Base-by-base conservation (phyloP, 1,284 basidiomycete genomes). In the Athelia psychrophila region DNA sequence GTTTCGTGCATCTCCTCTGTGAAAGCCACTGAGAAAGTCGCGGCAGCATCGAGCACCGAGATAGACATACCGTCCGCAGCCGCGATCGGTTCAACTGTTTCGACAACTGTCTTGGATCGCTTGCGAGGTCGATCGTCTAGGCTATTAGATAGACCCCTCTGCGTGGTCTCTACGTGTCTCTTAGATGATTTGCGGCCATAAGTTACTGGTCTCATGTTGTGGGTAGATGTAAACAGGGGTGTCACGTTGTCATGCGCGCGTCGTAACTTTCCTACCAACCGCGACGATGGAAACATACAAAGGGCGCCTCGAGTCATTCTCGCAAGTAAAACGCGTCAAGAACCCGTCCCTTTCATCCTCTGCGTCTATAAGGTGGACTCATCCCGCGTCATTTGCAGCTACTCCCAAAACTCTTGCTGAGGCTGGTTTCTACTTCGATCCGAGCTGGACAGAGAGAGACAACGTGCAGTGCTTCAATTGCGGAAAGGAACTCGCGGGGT, bases 351-450 rank as follows among this genome's bases (percentile, higher is more conserved):
- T 56, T 40, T 74, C 70, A 52, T 47, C 63, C 1, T 62, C 72
- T 2, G 70, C 75, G 1, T 61, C 75, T 1, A 51, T 81, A 47
- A 86, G 80, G 69, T 91, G 88, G 88, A 81, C 86, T 0, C 88
- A 91, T 58, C 77, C 84, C 2, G 49, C 65, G 1, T 62, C 69
- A 36, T 86, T 80, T 66, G 68, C 72, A 53, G 85, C 92, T 44
- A 92, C 79, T 44, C 84, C 92, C 1, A 68, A 77, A 47, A 73
- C 78, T 3, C 80, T 95, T 23, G 86, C 92, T 2, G 81, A 86
- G 55, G 92, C 92, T 2, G 92, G 92, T 13, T 95, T 94, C 72
- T 93, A 81, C 73, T 91, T 78, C 67, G 75, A 75, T 51, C 88
- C 89, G 0, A 80, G 78, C 58, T 69, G 70, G 55, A 76, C 81